Base-by-base conservation (phyloP, 345 rosid species). In the Kernera saxatilis region DNA sequence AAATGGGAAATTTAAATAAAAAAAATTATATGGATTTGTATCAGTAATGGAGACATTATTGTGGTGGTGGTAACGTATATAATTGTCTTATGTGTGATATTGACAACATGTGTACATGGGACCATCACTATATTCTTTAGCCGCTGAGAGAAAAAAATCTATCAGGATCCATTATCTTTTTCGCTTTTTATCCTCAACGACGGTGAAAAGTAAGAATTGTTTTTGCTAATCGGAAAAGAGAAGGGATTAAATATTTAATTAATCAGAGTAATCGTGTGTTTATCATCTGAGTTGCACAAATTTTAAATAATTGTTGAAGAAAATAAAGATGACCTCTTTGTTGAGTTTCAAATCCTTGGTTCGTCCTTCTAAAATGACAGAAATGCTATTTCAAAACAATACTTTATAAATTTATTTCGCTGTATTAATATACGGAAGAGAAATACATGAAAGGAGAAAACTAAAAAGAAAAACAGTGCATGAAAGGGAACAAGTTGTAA, bases 41-140 rank as follows among this genome's bases (percentile, higher is more conserved):
- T 67, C 63, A 50, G 60, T 41, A 60, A 75, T 60, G 74, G 69
- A 75, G 64, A 75, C 79, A 75, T 62, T 45, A 54, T 43, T 61
- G 74, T 26, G 32, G 43, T 61, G 69, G 79, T 25, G 74, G 49
- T 75, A 75, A 75, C 70, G 79, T 69, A 44, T 26, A 44, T 61
- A 35, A 52, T 60, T 62, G 74, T 69, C 70, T 61, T 68, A 36
- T 35, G 22, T 53, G n/a, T 67, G 74, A 74, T 41, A 52, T 33
- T 68, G 74, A 74, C 69, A 60, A 50, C 26, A 49, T 67, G 32
- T 41, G 15, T 67, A 23, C 40, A 26, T 62, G 69, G 74, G 70
- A 44, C 78, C 78, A 60, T 68, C 12, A 15, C 48, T 25, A 55
- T 19, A 55, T 45, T 73, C 36, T 51, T 45, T 39, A 48, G 51